Percentiles rank a stretch among this genome's conserved stretches.
Conservation (phyloP, 1,284 basidiomycete genomes). For the Pseudozyma hubeiensis region DNA sequence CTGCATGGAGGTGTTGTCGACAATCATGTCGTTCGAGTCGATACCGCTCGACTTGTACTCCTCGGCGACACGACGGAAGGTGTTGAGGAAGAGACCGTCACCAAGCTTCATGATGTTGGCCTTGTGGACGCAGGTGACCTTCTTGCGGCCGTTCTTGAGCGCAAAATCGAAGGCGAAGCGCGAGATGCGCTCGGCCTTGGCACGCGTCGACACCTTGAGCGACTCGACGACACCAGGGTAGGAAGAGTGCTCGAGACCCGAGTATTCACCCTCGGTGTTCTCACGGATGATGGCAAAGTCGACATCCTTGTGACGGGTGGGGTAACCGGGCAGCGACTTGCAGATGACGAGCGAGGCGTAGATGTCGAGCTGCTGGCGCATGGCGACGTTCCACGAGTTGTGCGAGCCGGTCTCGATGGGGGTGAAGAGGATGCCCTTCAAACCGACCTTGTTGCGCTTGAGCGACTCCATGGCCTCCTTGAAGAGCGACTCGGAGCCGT, state of each 20-base stretch:
- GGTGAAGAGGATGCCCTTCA: constrained; percentile 99
- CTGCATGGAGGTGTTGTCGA: constrained; percentile 99
- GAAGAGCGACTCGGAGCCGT: constrained; percentile 92
- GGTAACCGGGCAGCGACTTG: constrained; percentile 97
- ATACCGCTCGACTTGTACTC: constrained; percentile 92
- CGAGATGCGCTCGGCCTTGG: constrained; percentile 95
- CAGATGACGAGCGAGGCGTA: constrained; percentile 98
- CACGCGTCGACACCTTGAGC: constrained; percentile 94
- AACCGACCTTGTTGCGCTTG: constrained; percentile 95
- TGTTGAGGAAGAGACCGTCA: constrained; percentile 98
- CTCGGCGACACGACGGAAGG: constrained; percentile 94
- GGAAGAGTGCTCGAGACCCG: constrained; percentile 91
- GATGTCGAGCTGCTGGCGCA: constrained; percentile 99
- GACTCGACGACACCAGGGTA: constrained; percentile 98
- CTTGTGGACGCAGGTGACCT: constrained; percentile 99
- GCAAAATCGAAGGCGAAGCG: constrained; percentile 99
- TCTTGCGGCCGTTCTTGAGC: constrained; percentile 98
- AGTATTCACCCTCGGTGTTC: constrained; percentile 99
- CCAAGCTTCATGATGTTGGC: constrained; percentile 99
- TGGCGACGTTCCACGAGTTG: constrained; percentile 99
- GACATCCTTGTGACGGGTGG: constrained; percentile 94
- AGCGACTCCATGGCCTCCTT: constrained; percentile 91
- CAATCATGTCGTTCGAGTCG: constrained; percentile 96
- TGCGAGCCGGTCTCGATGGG: constrained; percentile 95
- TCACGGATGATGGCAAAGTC: constrained; percentile 99